Base-by-base conservation (phyloP, 352 stramenopile species). In the Thraustochytrium sp. region DNA sequence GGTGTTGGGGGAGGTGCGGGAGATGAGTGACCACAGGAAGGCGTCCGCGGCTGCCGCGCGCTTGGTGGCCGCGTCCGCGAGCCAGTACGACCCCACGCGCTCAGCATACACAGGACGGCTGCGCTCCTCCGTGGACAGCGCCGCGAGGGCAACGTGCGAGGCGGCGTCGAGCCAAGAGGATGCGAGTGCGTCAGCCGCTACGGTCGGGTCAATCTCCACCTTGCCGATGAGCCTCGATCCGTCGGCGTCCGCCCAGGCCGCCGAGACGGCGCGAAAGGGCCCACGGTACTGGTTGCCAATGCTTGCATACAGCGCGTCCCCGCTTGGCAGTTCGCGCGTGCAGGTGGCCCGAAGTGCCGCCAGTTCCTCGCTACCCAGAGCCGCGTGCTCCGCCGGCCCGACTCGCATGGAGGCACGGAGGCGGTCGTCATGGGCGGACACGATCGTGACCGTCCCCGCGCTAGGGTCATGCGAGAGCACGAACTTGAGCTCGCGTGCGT, bases 161-260 rank as follows among this genome's bases (percentile, higher is more conserved):
- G 68, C 68, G 5, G 46, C 48, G 42, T 80, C 68, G 18, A 80
- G 53, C 68, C 68, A 80, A 3, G 40, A 42, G 5, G 68, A 61
- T 4, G 68, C 34, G 4, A 46, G 48, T 3, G 3, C 38, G 13
- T 46, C 48, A 18, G 51, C 23, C 5, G 68, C 13, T 26, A 80
- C 2, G 53, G 0, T 49, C n/a, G n/a, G 31, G 51, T 80, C 68
- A 11, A 80, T 13, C 11, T 37, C 26, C 3, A 80, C 46, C 49
- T 72, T 68, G 38, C 68, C 68, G 1, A 80, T n/a, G 5, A 80
- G 23, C 34, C 5, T 18, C 11, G 23, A 13, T 16, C 31, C 42
- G 53, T 80, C 53, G 9, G 42, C 16, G 53, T 48, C 38, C 2
- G 68, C 29, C 68, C 68, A 80, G 4, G 68, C 68, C 26, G 8